phyloP scores from a whole-genome alignment of 2,329 filamentous ascomycete species.

The Xylaria hypoxylon region DNA sequence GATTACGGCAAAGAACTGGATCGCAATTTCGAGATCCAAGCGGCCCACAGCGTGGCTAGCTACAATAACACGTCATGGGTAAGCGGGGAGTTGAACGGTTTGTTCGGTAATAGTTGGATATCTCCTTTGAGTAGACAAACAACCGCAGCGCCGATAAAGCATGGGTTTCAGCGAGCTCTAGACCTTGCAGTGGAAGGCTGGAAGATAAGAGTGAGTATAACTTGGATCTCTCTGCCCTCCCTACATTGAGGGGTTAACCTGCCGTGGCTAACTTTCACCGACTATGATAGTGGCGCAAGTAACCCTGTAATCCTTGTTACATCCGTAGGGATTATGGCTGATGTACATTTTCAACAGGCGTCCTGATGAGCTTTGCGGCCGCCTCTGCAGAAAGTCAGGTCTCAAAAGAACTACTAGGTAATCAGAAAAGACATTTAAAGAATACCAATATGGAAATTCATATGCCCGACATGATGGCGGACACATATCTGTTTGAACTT shows the following conservation, averaged over 20 bases:
- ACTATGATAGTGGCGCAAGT: conserved; percentile 24
- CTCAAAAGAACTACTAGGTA: too few relatives aligned
- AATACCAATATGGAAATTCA: not conserved
- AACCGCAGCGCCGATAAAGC: not conserved
- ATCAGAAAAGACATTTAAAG: too few relatives aligned
- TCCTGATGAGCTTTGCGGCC: not conserved
- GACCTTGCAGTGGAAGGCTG: not conserved
- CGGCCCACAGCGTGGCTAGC: not conserved
- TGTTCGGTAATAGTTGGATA: not conserved
- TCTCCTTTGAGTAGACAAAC: too few relatives aligned
- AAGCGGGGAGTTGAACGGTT: too few relatives aligned
- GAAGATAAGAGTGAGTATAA: conserved; percentile 22
- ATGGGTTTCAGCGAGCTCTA: not conserved
- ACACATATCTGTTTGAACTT: not conserved
- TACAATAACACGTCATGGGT: too few relatives aligned
- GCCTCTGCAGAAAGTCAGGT: too few relatives aligned
- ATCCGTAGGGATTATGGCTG: not conserved
- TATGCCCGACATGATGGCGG: not conserved
- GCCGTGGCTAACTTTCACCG: not conserved
- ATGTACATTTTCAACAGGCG: conserved; percentile 1
- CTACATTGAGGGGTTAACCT: not conserved
- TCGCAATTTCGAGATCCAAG: conserved; percentile 15
- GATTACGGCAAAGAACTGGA: not conserved
- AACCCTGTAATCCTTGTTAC: not conserved
- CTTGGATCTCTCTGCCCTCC: not conserved